Conservation (phyloP, 257 asterid genomes). For the Pogostemon cablin region DNA sequence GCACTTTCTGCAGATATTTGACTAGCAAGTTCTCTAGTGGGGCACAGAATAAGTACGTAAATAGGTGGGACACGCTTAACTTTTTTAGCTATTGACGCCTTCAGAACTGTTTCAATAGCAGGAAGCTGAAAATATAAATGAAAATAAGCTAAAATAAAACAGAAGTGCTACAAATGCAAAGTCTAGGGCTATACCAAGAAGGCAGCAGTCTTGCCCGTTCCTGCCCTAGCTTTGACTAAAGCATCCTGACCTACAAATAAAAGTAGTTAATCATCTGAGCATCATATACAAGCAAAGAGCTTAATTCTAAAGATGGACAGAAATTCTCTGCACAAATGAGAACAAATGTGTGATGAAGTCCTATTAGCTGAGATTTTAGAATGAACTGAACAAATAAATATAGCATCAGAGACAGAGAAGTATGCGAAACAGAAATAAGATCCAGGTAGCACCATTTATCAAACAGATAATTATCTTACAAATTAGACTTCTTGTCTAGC, state of each 20-base stretch:
- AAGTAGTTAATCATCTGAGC: constrained; percentile 14
- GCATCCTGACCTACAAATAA: constrained; percentile 72
- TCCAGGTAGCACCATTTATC: constrained; percentile 2
- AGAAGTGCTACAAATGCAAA: constrained; percentile 17
- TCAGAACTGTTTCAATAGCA: constrained; percentile 99
- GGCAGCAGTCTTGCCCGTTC: constrained; percentile 92
- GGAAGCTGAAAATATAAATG: constrained; percentile 65
- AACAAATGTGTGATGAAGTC: constrained; percentile 7
- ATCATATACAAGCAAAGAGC: constrained; percentile 32
- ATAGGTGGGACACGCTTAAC: constrained; percentile 59
- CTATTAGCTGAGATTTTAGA: background rate
- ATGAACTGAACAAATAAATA: constrained; percentile 20
- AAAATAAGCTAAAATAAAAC: constrained; percentile 16
- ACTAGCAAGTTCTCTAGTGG: constrained; percentile 96
- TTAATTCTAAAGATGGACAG: constrained; percentile 6
- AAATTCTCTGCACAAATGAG: constrained; percentile 8
- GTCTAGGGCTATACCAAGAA: constrained; percentile 66
- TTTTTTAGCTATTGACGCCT: constrained; percentile 45
- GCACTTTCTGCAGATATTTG: constrained; percentile 90
- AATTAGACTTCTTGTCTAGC: constrained; percentile 6
- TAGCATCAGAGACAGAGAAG: background rate
- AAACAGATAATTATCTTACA: background rate
- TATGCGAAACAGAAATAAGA: no score
- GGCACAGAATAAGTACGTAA: constrained; percentile 79
- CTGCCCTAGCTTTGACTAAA: constrained; percentile 90